A percentile compares a stretch with the other conserved stretches of the same genome.
Conservation (phyloP, 2,329 filamentous ascomycete genomes). For the Davidsoniella virescens region DNA sequence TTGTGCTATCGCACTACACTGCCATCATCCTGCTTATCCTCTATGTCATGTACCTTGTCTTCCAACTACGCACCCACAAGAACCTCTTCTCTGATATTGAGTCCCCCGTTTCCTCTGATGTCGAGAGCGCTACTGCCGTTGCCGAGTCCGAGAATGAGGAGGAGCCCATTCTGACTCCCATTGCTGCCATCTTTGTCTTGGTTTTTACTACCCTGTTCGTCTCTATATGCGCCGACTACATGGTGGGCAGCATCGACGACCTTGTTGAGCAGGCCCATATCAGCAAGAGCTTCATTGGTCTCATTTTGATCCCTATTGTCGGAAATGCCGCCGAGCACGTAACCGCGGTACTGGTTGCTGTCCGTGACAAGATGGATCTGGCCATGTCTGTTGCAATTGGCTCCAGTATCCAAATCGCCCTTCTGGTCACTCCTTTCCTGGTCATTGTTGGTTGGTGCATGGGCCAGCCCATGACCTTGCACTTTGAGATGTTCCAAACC, state of each 20-base stretch:
- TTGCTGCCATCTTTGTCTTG: conserved; percentile 49
- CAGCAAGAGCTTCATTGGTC: conserved; percentile 66
- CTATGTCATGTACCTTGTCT: conserved; percentile 61
- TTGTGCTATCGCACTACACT: conserved; percentile 59
- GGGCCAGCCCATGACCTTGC: conserved; percentile 55
- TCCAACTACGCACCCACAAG: conserved; percentile 62
- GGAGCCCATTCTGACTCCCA: conserved; percentile 38
- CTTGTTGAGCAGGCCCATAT: conserved; percentile 54
- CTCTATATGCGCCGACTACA: conserved; percentile 57
- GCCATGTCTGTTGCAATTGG: conserved; percentile 68
- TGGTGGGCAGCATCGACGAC: conserved; percentile 59
- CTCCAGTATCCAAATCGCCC: conserved; percentile 66
- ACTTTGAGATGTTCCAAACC: conserved; percentile 80
- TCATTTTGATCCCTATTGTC: conserved; percentile 65
- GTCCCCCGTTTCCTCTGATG: conserved; percentile 12
- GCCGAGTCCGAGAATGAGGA: conserved; percentile 20
- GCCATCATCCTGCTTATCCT: conserved; percentile 58
- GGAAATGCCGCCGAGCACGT: conserved; percentile 71
- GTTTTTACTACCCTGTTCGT: conserved; percentile 54
- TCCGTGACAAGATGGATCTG: conserved; percentile 61
- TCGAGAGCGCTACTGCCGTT: conserved; percentile 27
- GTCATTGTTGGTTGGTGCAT: conserved; percentile 71
- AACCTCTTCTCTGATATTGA: conserved; percentile 48
- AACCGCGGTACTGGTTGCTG: conserved; percentile 62
- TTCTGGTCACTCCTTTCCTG: conserved; percentile 65